Evolutionary conservation across 495 filamentous ascomycete species (phyloP).

Genomic region (Hypoxylon trugodes): DNA sequence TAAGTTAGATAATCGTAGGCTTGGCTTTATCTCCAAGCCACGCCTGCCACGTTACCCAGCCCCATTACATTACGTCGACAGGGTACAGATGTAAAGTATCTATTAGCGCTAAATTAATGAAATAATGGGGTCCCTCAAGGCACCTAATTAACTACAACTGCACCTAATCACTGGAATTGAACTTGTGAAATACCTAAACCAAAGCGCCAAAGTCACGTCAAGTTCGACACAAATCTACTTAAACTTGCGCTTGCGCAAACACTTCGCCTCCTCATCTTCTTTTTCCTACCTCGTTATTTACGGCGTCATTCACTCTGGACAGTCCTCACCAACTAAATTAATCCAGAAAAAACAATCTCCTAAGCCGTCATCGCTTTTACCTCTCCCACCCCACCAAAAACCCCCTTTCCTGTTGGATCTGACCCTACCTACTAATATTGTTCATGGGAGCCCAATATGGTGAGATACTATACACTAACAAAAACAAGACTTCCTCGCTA

Average conservation of each 20-base stretch:
- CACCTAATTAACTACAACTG: constrained; percentile 16
- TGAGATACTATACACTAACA: constrained; percentile 24
- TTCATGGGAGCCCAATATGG: constrained; percentile 47
- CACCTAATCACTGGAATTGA: constrained; percentile 1
- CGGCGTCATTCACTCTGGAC: not conserved
- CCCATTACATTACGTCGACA: constrained; percentile 48
- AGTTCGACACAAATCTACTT: constrained; percentile 26
- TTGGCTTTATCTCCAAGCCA: constrained; percentile 26
- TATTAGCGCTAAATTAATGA: constrained; percentile 35
- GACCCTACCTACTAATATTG: constrained; percentile 20
- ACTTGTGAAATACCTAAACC: no score
- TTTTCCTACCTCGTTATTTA: no score
- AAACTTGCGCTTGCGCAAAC: constrained; percentile 20
- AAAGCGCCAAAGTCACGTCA: no score
- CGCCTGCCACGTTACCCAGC: constrained; percentile 41
- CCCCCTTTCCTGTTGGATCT: constrained; percentile 14
- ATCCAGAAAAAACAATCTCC: not conserved
- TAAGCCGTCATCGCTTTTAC: not conserved
- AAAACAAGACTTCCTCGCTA: constrained; percentile 18
- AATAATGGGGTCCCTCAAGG: constrained; percentile 33
- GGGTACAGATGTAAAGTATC: constrained; percentile 23
- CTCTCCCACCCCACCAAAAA: not conserved
- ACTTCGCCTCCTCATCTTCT: no score
- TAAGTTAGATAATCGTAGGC: constrained; percentile 5
- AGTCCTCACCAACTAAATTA: not conserved